These are phyloP conservation scores for Neofusicoccum cordaticola DNA, from an alignment of 2,329 filamentous ascomycete genomes.

Conservation along the genomic window DNA sequence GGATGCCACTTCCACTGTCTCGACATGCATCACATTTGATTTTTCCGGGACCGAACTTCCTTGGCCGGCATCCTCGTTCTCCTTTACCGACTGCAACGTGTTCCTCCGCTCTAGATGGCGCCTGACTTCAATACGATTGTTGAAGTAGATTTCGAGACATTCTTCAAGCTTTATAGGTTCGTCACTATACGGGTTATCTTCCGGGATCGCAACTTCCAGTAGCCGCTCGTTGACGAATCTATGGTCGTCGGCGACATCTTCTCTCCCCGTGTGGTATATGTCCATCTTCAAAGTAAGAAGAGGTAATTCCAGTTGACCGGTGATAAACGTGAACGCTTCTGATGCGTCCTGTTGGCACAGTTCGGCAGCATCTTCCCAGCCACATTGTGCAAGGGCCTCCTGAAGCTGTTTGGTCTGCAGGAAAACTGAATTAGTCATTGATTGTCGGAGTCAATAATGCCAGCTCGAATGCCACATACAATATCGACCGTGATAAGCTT, in stretches of 20 bases:
- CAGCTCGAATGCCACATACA: slow-evolving; percentile 48
- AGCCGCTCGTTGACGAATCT: slow-evolving; percentile 91
- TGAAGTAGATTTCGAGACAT: slow-evolving; percentile 92
- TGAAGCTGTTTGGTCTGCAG: slow-evolving; percentile 76
- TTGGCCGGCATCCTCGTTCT: not conserved
- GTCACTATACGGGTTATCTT: slow-evolving; percentile 63
- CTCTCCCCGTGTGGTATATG: slow-evolving; percentile 86
- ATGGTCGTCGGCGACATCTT: slow-evolving; percentile 81
- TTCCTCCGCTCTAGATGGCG: slow-evolving; percentile 66
- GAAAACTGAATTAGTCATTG: not conserved
- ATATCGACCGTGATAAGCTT: slow-evolving; percentile 82
- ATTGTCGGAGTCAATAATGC: not conserved
- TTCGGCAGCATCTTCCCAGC: slow-evolving; percentile 77
- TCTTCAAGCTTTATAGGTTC: slow-evolving; percentile 78
- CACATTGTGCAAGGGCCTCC: slow-evolving; percentile 76
- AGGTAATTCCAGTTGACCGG: slow-evolving; percentile 81
- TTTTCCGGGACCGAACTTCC: not conserved
- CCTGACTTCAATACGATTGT: slow-evolving; percentile 85
- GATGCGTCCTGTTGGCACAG: slow-evolving; percentile 92
- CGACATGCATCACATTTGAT: slow-evolving; percentile 37
- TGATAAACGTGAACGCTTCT: slow-evolving; percentile 93
- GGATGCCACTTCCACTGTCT: slow-evolving; percentile 41
- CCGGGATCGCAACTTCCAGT: slow-evolving; percentile 86
- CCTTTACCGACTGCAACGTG: slow-evolving; percentile 52
- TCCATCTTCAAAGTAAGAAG: slow-evolving; percentile 90